These are phyloP conservation scores for Lycium barbarum DNA, from an alignment of 257 asterid species.

Conservation along the genomic window DNA sequence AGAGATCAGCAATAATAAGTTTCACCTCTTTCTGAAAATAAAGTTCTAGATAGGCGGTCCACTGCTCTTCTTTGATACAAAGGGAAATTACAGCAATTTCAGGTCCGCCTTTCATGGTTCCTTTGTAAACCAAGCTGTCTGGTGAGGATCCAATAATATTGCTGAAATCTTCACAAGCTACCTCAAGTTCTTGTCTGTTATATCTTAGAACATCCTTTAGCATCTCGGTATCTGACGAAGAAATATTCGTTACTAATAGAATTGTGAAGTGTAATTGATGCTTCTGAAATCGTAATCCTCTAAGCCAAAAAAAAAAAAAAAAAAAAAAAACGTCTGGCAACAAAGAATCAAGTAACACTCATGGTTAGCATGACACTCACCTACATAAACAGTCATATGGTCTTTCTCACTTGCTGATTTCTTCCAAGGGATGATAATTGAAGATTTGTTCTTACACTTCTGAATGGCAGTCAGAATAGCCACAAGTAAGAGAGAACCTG, in stretches of 20 bases:
- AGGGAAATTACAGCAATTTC: constrained; percentile 92
- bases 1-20: background rate
- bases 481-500: constrained; percentile 62
- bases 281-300: background rate
- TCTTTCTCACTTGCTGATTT: constrained; percentile 78
- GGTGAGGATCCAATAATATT: constrained; percentile 93
- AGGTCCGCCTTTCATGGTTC: constrained; percentile 81
- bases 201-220: constrained; percentile 67
- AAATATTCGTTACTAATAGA: background rate
- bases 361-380: constrained; percentile 45
- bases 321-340: background rate
- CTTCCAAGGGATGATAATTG: constrained; percentile 88
- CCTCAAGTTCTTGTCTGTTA: constrained; percentile 90
- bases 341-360: background rate
- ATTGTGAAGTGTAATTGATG: background rate
- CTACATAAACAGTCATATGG: constrained; percentile 63
- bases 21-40: constrained; percentile 91
- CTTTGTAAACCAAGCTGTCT: constrained; percentile 83
- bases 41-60: constrained; percentile 89
- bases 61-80: constrained; percentile 80
- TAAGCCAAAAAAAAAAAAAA: background rate
- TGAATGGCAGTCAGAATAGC: constrained; percentile 62
- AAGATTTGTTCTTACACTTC: constrained; percentile 71
- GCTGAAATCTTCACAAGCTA: constrained; percentile 99
- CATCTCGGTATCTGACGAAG: constrained; percentile 67